phyloP scores from a whole-genome alignment of 1,284 basidiomycete genomes.

The Sparassis latifolia region DNA sequence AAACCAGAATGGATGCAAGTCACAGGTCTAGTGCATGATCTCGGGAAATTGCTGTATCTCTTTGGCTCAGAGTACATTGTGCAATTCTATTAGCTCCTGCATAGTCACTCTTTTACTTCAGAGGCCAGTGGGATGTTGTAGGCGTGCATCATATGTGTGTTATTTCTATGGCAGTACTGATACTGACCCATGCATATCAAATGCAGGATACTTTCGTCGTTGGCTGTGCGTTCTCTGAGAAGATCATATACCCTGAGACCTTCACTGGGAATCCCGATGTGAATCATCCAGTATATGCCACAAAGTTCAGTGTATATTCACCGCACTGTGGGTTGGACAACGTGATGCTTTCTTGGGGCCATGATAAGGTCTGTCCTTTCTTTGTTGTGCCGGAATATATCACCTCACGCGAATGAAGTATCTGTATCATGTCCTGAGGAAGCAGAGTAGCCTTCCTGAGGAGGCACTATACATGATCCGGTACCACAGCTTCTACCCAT shows the following conservation, averaged over 20 bases:
- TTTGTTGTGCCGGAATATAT: too few relatives aligned
- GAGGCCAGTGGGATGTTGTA: constrained; percentile 90
- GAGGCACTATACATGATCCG: constrained; percentile 89
- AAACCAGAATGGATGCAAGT: constrained; percentile 89
- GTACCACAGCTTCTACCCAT: constrained; percentile 83
- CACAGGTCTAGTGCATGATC: constrained; percentile 82
- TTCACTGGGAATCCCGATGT: constrained; percentile 77
- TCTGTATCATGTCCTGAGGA: constrained; percentile 71
- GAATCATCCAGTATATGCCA: constrained; percentile 64
- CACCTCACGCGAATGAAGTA: constrained; percentile 59
- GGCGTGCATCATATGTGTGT: constrained; percentile 55
- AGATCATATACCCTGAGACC: constrained; percentile 83
- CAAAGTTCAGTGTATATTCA: constrained; percentile 81
- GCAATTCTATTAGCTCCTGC: constrained; percentile 3
- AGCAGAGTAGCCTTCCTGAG: constrained; percentile 73
- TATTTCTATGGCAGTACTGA: too few relatives aligned
- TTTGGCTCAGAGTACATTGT: constrained; percentile 62
- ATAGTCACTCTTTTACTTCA: constrained; percentile 11
- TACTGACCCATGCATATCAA: too few relatives aligned
- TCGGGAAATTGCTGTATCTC: constrained; percentile 79
- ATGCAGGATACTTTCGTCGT: constrained; percentile 85
- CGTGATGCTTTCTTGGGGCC: constrained; percentile 88
- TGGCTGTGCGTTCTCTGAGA: constrained; percentile 79
- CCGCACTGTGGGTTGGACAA: constrained; percentile 84
- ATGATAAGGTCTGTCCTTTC: constrained; percentile 83